These are phyloP conservation scores for Diutina pseudorugosa DNA, from an alignment of 1,139 yeast genomes.

Conservation along the genomic window DNA sequence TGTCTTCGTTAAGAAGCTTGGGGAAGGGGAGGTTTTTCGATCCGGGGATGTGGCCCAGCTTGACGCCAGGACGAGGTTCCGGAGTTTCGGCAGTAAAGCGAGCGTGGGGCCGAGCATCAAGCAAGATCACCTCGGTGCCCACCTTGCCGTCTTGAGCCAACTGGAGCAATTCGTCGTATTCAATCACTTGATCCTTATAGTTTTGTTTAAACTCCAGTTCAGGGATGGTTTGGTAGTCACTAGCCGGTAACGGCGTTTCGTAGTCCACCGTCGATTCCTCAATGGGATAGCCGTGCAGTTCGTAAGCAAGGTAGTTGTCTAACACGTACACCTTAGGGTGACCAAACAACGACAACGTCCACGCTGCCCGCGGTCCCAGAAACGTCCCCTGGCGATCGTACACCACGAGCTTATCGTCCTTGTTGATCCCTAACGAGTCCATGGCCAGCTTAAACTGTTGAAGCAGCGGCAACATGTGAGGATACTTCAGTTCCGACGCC, in stretches of 20 bases:
- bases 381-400: constrained; percentile 81
- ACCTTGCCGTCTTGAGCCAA: constrained; percentile 40
- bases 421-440: constrained; percentile 31
- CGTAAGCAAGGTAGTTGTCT: constrained; percentile 53
- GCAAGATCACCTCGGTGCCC: constrained; percentile 35
- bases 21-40: constrained; percentile 68
- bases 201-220: constrained; percentile 14
- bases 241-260: constrained; percentile 9
- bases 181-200: constrained; percentile 40
- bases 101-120: constrained; percentile 74
- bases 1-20: constrained; percentile 38
- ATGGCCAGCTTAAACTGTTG: constrained; percentile 42
- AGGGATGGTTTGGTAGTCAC: constrained; percentile 13
- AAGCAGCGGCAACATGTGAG: constrained; percentile 78
- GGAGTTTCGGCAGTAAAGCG: constrained; percentile 70
- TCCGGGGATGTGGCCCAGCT: constrained; percentile 85
- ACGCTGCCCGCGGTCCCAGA: constrained; percentile 82
- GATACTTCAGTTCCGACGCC: constrained; percentile 52
- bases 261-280: not conserved
- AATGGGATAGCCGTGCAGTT: constrained; percentile 10
- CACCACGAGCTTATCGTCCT: constrained; percentile 54
- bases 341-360: constrained; percentile 75
- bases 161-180: constrained; percentile 49
- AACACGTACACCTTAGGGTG: constrained; percentile 56
- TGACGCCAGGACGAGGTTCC: constrained; percentile 79